A percentile compares a stretch with the other conserved stretches of the same genome.
These are phyloP conservation scores for Arthonia radiata DNA, from an alignment of 495 filamentous ascomycete genomes.

Conservation along the genomic window DNA sequence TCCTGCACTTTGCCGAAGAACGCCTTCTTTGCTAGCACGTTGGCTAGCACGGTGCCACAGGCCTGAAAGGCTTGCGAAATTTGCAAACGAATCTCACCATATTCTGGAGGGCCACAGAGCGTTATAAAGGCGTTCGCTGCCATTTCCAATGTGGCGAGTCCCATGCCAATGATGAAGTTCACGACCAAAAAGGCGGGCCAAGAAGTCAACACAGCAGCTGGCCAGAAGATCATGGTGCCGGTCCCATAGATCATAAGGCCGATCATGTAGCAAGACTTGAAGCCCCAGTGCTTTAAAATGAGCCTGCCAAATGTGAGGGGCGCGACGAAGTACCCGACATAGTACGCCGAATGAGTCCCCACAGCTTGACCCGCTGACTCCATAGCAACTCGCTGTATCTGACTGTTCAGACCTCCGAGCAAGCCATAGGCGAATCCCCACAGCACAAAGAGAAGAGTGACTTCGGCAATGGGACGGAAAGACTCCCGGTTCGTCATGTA, in stretches of 20 bases:
- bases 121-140: slow-evolving; percentile 43
- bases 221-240: slow-evolving; percentile 48
- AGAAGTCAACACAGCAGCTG: slow-evolving; percentile 39
- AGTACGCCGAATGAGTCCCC: slow-evolving; percentile 40
- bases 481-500: slow-evolving; percentile 14
- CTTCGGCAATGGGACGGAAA: slow-evolving; percentile 15
- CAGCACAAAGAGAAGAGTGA: slow-evolving; percentile 19
- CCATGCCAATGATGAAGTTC: slow-evolving; percentile 42
- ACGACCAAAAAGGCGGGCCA: slow-evolving; percentile 39
- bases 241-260: slow-evolving; percentile 38
- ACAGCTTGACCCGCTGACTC: slow-evolving; percentile 20
- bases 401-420: slow-evolving; percentile 44
- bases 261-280: slow-evolving; percentile 39
- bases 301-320: slow-evolving; percentile 32
- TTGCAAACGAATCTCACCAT: slow-evolving; percentile 39
- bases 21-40: slow-evolving; percentile 33
- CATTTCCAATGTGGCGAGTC: slow-evolving; percentile 36
- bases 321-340: slow-evolving; percentile 31
- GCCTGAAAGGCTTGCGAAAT: slow-evolving; percentile 46
- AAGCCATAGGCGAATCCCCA: slow-evolving; percentile 69
- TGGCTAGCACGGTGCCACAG: slow-evolving; percentile 34
- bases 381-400: slow-evolving; percentile 24
- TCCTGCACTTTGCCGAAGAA: slow-evolving; percentile 25
- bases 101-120: slow-evolving; percentile 40
- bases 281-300: slow-evolving; percentile 36